A percentile compares a stretch with the other conserved stretches of the same genome.
These are phyloP conservation scores for Entamoeba invadens DNA, from an alignment of 208 protist species.

Conservation along the genomic window DNA sequence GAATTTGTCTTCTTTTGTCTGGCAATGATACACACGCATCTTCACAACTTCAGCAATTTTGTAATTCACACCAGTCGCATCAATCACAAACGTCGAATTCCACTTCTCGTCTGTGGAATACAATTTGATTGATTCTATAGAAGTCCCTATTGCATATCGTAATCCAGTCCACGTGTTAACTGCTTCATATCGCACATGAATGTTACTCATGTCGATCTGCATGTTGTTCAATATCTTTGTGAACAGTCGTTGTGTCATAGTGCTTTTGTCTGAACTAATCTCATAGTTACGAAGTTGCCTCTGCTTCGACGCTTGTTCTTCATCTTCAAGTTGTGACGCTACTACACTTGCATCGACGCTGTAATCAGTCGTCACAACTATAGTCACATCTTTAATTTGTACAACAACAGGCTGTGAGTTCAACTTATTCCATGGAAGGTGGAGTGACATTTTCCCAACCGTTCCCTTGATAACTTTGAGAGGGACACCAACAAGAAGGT, in stretches of 20 bases:
- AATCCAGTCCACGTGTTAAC: neutral
- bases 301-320: neutral
- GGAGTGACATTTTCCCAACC: neutral
- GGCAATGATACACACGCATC: neutral
- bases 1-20: neutral
- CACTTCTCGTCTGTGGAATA: neutral
- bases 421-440: neutral
- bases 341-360: neutral
- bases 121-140: neutral
- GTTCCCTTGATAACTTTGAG: neutral
- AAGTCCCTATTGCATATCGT: neutral
- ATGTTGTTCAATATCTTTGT: conserved; percentile 3
- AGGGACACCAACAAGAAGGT: neutral
- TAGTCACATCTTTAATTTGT: neutral
- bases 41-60: neutral
- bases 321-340: neutral
- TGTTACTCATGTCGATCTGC: conserved; percentile 5
- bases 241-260: neutral
- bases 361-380: neutral
- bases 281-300: neutral
- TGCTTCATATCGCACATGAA: neutral
- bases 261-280: neutral
- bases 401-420: neutral
- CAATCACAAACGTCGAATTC: neutral
- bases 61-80: neutral